Evolutionary conservation across 306 rosid species (phyloP).

Genomic region (Crataegus laevigata): DNA sequence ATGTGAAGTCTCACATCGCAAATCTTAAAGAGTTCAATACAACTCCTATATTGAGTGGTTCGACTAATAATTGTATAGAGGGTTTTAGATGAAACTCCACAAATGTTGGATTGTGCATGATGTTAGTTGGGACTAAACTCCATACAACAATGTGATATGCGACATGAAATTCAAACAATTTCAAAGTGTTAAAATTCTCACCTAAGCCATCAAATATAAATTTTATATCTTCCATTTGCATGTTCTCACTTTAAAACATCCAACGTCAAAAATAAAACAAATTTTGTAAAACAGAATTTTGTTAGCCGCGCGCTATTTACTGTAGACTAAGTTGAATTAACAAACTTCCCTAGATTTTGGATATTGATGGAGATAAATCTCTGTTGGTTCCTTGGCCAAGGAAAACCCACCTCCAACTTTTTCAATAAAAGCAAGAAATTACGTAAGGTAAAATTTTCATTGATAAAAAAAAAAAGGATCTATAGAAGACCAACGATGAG

Average conservation of each 20-base stretch:
- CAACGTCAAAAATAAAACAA: not conserved
- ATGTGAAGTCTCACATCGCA: no score
- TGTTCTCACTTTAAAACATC: not conserved
- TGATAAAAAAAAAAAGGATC: not conserved
- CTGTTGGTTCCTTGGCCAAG: not conserved
- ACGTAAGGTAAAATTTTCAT: not conserved
- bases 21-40: no score
- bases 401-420: not conserved
- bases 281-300: not conserved
- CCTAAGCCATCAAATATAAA: no score
- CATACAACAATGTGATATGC: no score
- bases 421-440: not conserved
- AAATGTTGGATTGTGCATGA: no score
- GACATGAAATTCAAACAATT: no score
- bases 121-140: no score
- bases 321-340: not conserved
- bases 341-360: not conserved
- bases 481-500: constrained; percentile 33
- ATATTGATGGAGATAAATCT: not conserved
- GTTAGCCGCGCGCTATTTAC: not conserved
- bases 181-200: no score
- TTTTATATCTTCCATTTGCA: not conserved
- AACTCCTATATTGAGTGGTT: no score
- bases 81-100: no score
- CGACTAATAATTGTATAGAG: no score